Base-by-base conservation (phyloP, 768 basidiomycete genomes). In the Pleurotus platypus region DNA sequence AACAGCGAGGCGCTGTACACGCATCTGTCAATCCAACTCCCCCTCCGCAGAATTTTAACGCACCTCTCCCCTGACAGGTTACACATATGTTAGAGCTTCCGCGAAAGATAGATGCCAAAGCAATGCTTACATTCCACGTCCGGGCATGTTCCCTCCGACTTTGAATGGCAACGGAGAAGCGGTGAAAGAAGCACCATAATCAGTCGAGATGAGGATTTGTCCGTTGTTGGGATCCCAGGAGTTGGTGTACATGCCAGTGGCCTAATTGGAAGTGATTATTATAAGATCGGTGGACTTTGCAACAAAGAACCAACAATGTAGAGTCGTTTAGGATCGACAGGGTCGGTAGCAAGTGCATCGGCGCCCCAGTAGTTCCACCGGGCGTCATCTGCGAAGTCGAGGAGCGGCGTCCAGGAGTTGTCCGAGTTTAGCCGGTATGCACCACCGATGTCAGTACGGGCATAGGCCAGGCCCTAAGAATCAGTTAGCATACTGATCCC, bases 81-180 rank as follows among this genome's bases (percentile, higher is more conserved):
- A 37, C 47, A 4, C 60, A 9, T 53, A 54, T 18, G 49, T 46
- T n/a, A 47, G 47, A 1, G 56, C 63, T 45, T 35, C 9, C 9
- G 30, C 43, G n/a, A 13, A 47, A 38, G 49, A 15, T 30, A 5
- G 24, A 8, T 22, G 42, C 16, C 37, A 20, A 45, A 49, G 46
- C 18, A n/a, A 58, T 35, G 64, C 70, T 69, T 58, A 78, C 78
- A 85, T 79, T 63, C 84, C 86, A 64, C 85, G 82, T 49, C 84
- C 85, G 35, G 84, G 85, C 84, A 84, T 85, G 65, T 86, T 85
- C 6, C 84, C 84, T 30, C 85, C 84, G 30, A 85, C 79, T 61
- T 87, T 87, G 76, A 87, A 86, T 0, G 85, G 80, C 0, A 88
- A 68, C 5, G 66, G 61, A 5, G 82, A 78, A 2, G 76, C 60